phyloP scores from a whole-genome alignment of 331 rosid genomes.

The Ulmus americana region DNA sequence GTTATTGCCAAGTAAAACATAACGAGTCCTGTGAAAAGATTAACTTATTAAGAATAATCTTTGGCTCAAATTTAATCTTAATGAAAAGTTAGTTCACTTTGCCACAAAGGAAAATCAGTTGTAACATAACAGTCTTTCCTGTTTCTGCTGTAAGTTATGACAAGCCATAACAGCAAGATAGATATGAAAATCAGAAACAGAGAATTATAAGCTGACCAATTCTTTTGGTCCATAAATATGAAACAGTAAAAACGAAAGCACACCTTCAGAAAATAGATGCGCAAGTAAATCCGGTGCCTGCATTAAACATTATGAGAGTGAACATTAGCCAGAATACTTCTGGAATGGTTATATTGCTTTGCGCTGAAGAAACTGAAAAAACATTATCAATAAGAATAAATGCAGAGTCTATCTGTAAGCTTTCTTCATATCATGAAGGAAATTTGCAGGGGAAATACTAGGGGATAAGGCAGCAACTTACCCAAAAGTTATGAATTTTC shows the following conservation, averaged over 20 bases:
- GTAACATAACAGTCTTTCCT: neutral
- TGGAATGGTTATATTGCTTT: neutral
- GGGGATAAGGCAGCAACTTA: too few species aligned
- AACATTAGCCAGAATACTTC: constrained; percentile 28
- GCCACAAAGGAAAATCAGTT: neutral
- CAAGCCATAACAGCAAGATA: neutral
- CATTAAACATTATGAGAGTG: constrained; percentile 27
- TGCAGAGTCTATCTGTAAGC: neutral
- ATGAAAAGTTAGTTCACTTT: neutral
- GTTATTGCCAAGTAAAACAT: too few species aligned
- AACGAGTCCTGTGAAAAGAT: too few species aligned
- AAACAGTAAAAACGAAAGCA: constrained; percentile 9
- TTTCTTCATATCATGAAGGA: neutral
- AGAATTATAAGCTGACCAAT: neutral
- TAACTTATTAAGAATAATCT: neutral
- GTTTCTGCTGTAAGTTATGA: neutral
- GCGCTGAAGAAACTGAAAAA: too few species aligned
- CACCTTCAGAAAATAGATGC: constrained; percentile 66
- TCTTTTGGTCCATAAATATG: neutral
- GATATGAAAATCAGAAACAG: neutral
- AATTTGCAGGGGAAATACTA: neutral
- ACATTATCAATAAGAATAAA: neutral
- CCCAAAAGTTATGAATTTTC: too few species aligned
- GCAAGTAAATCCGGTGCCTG: constrained; percentile 88
- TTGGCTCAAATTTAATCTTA: neutral